Evolutionary conservation across 257 asterid genomes (phyloP).

Genomic region (Linaria vulgaris): DNA sequence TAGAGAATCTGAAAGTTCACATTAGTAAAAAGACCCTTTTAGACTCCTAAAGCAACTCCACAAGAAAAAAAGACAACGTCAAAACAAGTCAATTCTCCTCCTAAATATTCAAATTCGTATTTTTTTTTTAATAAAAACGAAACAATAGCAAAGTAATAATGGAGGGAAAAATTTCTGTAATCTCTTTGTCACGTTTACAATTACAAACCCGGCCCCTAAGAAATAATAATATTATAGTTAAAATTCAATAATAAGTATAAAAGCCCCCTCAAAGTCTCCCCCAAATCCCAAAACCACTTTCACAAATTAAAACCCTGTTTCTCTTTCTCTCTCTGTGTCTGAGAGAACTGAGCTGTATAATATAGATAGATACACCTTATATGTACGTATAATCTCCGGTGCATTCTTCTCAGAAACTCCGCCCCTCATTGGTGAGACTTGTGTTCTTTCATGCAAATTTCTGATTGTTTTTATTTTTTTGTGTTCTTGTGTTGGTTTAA

Average conservation of each 20-base stretch:
- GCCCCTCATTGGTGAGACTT: conserved; percentile 36
- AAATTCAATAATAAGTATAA: conserved; percentile 25
- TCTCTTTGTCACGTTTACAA: conserved; percentile 13
- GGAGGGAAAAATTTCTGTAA: conserved; percentile 37
- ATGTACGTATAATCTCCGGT: conserved; percentile 35
- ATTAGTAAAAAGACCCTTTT: not conserved
- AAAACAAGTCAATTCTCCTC: conserved; percentile 22
- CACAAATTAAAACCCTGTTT: conserved; percentile 32
- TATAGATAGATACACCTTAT: conserved; percentile 34
- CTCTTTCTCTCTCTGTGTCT: conserved; percentile 23
- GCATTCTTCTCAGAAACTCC: conserved; percentile 17
- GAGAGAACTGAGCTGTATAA: conserved; percentile 25
- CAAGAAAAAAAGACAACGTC: conserved; percentile 1
- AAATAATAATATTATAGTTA: not conserved
- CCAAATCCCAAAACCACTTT: conserved; percentile 29
- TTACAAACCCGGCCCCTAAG: conserved; percentile 23
- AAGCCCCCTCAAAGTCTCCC: conserved; percentile 23
- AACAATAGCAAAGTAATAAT: conserved; percentile 32
- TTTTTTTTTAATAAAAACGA: conserved; percentile 8
- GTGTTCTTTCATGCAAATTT: conserved; percentile 9
- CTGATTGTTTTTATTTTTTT: not conserved
- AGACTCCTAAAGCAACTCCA: not conserved
- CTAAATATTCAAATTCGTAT: conserved; percentile 26
- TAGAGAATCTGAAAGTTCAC: not conserved
- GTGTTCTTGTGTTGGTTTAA: conserved; percentile 13